Evolutionary conservation across 352 stramenopile species (phyloP), one percentile per base, ranked within the genome.

Genomic region (Pythium aquatile): DNA sequence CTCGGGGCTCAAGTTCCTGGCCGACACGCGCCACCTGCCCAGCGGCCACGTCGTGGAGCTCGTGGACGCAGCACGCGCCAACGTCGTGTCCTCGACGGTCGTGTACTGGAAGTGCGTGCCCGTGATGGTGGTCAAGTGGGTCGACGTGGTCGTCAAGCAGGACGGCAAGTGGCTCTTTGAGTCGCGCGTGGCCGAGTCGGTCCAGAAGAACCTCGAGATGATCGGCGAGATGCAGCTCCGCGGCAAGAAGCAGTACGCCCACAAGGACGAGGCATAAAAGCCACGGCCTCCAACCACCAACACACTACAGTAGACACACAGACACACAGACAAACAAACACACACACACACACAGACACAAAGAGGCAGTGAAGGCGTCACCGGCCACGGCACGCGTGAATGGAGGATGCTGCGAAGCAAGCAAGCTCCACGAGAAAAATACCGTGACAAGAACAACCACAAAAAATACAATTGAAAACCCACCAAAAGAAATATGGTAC

Each of bases 151-250:
- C 35, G 77, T 90, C 60, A 93, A 92, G 74, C 65, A 69, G 49
- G 83, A 89, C 65, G 82, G 82, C 44, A 72, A 78, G 64, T 94
- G 85, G 85, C 63, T 85, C 54, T 94, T 94, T 71, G 75, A 88
- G 70, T 74, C 78, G 56, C 80, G 85, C 46, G 66, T 70, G 68
- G 85, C 82, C 55, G 79, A 94, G 39, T 75, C 83, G 44, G 81
- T 94, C 72, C 85, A 94, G 73, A 94, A 94, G 75, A 93, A 94
- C 72, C 75, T 94, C 66, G 85, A 94, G 72, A 91, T 93, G 78
- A 91, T 94, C 62, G 85, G 80, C 29, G 85, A 94, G 71, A 94
- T 94, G 85, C 85, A 94, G 65, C 72, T 94, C 49, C 83, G 83
- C 46, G 85, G 85, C 70, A 94, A 94, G 82, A 94, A 94, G 81